A percentile compares a stretch with the other conserved stretches of the same genome.
Conservation (phyloP, 2,329 filamentous ascomycete species). For the Cladosporium sp. region DNA sequence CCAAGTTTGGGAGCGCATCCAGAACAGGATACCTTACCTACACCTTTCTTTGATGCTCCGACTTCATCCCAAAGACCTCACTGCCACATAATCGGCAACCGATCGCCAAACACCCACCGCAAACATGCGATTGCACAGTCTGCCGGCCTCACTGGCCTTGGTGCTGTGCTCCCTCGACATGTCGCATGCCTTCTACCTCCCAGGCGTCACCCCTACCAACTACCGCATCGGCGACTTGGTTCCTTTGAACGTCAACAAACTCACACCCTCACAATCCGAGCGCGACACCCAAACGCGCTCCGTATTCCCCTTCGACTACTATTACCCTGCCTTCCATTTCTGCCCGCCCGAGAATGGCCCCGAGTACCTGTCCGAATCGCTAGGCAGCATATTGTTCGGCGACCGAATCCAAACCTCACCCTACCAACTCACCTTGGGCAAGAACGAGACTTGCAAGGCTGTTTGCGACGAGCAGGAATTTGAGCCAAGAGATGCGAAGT, state of each 20-base stretch:
- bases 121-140: slow-evolving; percentile 9
- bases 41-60: no score
- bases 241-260: slow-evolving; percentile 85
- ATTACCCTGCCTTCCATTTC: slow-evolving; percentile 82
- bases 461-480: slow-evolving; percentile 68
- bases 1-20: no score
- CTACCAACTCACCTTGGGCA: slow-evolving; percentile 80
- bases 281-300: slow-evolving; percentile 80
- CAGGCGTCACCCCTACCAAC: slow-evolving; percentile 89
- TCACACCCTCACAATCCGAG: slow-evolving; percentile 76
- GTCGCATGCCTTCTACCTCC: slow-evolving; percentile 71
- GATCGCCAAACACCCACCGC: neutral
- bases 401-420: slow-evolving; percentile 97
- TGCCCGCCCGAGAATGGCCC: slow-evolving; percentile 76
- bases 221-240: slow-evolving; percentile 78
- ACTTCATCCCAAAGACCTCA: no score
- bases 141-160: slow-evolving; percentile 5
- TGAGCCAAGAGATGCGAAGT: slow-evolving; percentile 63
- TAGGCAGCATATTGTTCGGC: slow-evolving; percentile 95
- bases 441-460: slow-evolving; percentile 81
- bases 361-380: slow-evolving; percentile 75
- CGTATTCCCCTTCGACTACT: slow-evolving; percentile 96
- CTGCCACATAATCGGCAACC: no score
- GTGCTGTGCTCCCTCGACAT: slow-evolving; percentile 2
- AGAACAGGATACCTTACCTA: no score